Percentiles rank a stretch among this genome's conserved stretches.
Conservation (phyloP, 768 basidiomycete species). For the Tricholoma terreum region DNA sequence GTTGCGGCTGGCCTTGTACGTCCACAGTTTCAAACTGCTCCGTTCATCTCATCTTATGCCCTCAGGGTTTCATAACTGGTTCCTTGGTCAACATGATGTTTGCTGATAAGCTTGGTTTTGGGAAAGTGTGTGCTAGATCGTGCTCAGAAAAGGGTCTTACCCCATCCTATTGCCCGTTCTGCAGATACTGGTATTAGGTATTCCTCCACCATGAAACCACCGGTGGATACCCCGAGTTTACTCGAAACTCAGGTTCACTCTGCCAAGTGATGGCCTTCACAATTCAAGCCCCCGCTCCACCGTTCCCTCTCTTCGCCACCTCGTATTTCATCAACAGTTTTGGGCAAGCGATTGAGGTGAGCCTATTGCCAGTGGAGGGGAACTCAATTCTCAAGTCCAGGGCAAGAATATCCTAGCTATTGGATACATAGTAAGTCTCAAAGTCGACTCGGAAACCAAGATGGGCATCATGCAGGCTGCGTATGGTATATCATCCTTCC, state of each 20-base stretch:
- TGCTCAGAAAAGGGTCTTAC: too few species aligned
- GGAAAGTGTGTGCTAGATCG: not conserved
- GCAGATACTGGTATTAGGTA: slow-evolving; percentile 25
- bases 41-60: not conserved
- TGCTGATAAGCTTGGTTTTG: not conserved
- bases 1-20: not conserved
- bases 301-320: slow-evolving; percentile 51
- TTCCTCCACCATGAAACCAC: not conserved
- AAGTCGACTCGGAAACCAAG: slow-evolving; percentile 51
- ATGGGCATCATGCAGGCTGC: slow-evolving; percentile 69
- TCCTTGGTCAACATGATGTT: not conserved
- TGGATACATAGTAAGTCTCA: slow-evolving; percentile 60
- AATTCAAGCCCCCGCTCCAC: slow-evolving; percentile 44
- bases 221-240: slow-evolving; percentile 1
- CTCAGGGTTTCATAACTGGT: not conserved
- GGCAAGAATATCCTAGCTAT: slow-evolving; percentile 67
- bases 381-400: not conserved
- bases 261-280: slow-evolving; percentile 44
- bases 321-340: slow-evolving; percentile 27
- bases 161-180: slow-evolving; percentile 32
- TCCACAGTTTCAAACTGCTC: too few species aligned
- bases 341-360: slow-evolving; percentile 32
- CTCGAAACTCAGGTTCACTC: slow-evolving; percentile 31
- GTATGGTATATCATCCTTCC: slow-evolving; percentile 43
- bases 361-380: not conserved